Percentiles rank a stretch among this genome's conserved stretches.
Conservation (phyloP, 2,329 filamentous ascomycete genomes). For the Pseudogymnoascus sp. region DNA sequence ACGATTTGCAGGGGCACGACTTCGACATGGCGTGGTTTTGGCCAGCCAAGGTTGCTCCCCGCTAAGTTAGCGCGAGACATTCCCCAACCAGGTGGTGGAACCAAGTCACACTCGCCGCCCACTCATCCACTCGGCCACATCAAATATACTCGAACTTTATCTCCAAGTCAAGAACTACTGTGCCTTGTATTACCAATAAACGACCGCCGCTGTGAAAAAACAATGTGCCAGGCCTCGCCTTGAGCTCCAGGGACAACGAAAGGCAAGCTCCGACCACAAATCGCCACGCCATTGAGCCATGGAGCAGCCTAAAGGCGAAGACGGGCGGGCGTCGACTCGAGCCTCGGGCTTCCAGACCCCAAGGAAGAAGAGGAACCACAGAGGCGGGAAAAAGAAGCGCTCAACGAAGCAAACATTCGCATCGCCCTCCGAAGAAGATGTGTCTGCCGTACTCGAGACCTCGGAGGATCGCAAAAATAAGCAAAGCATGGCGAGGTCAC, state of each 20-base stretch:
- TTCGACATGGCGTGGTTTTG: not conserved
- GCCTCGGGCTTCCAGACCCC: not conserved
- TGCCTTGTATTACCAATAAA: not conserved
- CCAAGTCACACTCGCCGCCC: not conserved
- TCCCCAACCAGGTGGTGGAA: not conserved
- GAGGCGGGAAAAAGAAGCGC: slow-evolving; percentile 70
- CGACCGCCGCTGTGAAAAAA: not conserved
- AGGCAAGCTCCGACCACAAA: not conserved
- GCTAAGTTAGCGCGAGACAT: not conserved
- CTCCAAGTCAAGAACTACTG: not conserved
- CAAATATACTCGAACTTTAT: not conserved
- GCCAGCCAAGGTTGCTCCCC: not conserved
- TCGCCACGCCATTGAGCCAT: not conserved
- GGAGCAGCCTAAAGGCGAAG: not conserved
- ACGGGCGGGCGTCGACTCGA: not conserved
- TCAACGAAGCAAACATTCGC: slow-evolving; percentile 75
- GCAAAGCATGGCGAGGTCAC: slow-evolving; percentile 24
- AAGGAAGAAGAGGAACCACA: slow-evolving; percentile 63
- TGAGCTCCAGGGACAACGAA: not conserved
- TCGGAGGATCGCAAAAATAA: slow-evolving; percentile 26
- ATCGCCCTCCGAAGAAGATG: slow-evolving; percentile 48
- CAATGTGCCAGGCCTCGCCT: not conserved
- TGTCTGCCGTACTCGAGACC: slow-evolving; percentile 28
- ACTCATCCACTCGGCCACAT: not conserved
- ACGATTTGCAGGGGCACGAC: not conserved